phyloP scores from a whole-genome alignment of 2,329 filamentous ascomycete genomes.

The Ceratocystis huliohia region DNA sequence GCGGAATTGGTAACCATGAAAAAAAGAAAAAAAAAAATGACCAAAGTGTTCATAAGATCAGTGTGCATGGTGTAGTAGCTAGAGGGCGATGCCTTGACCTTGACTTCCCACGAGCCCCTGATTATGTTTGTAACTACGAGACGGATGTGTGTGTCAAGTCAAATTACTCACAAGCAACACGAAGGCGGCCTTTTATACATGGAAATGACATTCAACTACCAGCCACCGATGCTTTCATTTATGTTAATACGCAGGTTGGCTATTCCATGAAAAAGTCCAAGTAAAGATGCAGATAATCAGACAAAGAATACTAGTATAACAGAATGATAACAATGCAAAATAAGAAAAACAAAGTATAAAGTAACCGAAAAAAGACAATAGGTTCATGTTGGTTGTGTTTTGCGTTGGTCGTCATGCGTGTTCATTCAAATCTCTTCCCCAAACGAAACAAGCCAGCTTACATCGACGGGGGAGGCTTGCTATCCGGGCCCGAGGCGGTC shows the following conservation, averaged over 20 bases:
- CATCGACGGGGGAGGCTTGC: not conserved
- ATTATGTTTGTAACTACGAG: not conserved
- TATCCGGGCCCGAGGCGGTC: not conserved
- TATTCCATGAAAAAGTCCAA: not conserved
- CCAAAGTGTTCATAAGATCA: too few relatives aligned
- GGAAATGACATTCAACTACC: not conserved
- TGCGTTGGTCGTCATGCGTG: constrained; percentile 2
- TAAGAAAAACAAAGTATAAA: not conserved
- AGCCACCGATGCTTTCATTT: not conserved
- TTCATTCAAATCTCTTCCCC: not conserved
- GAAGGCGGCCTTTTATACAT: too few relatives aligned
- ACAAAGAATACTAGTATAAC: not conserved
- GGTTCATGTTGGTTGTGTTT: not conserved
- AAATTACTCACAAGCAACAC: not conserved
- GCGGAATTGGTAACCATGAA: not conserved
- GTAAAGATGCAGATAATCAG: not conserved
- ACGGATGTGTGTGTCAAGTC: not conserved
- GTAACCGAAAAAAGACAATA: not conserved
- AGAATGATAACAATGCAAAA: not conserved
- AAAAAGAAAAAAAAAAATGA: not conserved
- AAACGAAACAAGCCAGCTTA: constrained; percentile 1
- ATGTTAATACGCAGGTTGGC: not conserved
- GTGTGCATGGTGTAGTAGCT: too few relatives aligned
- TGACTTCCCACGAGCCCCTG: not conserved
- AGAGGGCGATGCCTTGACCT: not conserved